Conservation (phyloP, 768 basidiomycete genomes). For the Termitomyces sp. region DNA sequence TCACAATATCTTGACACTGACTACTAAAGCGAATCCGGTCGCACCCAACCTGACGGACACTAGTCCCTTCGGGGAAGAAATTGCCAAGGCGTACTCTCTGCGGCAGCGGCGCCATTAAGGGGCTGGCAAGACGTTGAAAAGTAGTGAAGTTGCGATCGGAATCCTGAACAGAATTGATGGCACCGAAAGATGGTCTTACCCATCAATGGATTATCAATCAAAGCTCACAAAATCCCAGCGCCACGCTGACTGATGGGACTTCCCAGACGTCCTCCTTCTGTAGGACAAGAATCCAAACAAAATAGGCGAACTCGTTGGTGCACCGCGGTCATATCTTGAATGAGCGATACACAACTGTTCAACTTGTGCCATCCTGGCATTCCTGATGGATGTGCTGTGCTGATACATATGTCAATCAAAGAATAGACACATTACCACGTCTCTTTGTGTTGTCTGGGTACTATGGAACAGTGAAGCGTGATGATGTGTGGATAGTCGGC, state of each 20-base stretch:
- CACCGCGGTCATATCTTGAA: too few species aligned
- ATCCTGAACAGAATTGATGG: conserved; percentile 52
- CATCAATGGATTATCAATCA: background rate
- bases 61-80: conserved; percentile 24
- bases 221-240: conserved; percentile 46
- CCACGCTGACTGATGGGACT: conserved; percentile 37
- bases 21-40: conserved; percentile 20
- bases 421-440: too few species aligned
- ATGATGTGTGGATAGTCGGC: too few species aligned
- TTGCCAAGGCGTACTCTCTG: conserved; percentile 21
- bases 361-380: background rate
- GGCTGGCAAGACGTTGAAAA: conserved; percentile 52
- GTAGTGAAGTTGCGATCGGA: conserved; percentile 48
- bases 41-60: conserved; percentile 28
- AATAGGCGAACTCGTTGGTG: background rate
- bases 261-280: background rate
- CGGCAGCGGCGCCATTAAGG: conserved; percentile 39
- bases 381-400: too few species aligned
- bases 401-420: too few species aligned
- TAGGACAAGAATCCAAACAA: background rate
- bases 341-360: background rate
- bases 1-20: too few species aligned
- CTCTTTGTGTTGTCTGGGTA: too few species aligned
- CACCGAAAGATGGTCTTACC: conserved; percentile 20
- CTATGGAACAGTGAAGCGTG: too few species aligned